Base-by-base conservation (phyloP, 169 alveolate species). In the Plasmodium gonderi region DNA sequence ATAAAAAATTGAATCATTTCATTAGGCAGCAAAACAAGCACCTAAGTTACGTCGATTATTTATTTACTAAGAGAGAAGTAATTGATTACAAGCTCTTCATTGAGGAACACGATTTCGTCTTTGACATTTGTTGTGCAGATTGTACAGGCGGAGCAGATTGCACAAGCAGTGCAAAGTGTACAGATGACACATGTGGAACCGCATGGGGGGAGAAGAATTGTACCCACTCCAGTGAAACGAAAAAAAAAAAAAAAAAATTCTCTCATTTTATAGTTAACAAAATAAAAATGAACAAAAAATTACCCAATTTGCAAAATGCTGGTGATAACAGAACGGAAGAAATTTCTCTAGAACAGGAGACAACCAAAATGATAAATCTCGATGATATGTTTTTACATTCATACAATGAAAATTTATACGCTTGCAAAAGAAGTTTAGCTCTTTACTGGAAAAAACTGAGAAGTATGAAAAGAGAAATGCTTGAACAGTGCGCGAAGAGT, bases 341-440 rank as follows among this genome's bases (percentile, higher is more conserved):
- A 23, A 72, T 33, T 9, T 14, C 26, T 6, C n/a, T 67, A 85
- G 14, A 29, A 6, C 17, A 31, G n/a, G 68, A 40, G 31, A 7
- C 42, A 20, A 60, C 29, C 1, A 54, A 51, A 75, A 9, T 44
- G 23, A 54, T 81, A 33, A 17, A 81, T 26, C 38, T 81, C 23
- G 67, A 81, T 47, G 54, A 68, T 20, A 44, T 81, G 45, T 38
- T 87, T 51, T 20, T 11, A 40, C 65, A 75, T 38, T 75, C 79
- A 20, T 87, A 75, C 45, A 44, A 78, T 78, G 93, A 87, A 54
- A 23, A 47, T 23, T 23, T 87, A 9, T 87, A 87, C 51, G 4
- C 14, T 23, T 8, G 60, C 36, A 31, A 33, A 12, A 87, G 68
- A 31, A 75, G 29, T 23, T 33, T 75, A n/a, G n/a, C 67, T 42